Base-by-base conservation (phyloP, 495 filamentous ascomycete genomes). In the Aspergillus baeticus region DNA sequence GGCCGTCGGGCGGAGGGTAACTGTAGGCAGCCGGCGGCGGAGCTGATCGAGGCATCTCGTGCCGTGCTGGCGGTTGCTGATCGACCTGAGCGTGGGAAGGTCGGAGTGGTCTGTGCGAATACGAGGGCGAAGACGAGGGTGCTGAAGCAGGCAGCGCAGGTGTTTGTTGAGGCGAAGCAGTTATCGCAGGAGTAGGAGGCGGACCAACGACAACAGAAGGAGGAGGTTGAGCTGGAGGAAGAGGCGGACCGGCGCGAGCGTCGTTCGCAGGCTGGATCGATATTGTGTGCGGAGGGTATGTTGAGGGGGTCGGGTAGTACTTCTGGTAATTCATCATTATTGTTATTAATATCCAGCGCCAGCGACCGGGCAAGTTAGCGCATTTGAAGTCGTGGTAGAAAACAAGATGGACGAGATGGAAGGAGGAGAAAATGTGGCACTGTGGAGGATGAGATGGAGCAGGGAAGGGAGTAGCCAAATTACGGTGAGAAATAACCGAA, bases 31-130 rank as follows among this genome's bases (percentile, higher is more conserved):
- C 34, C 10, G 60, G 46, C 11, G 21, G 23, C 1, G 52, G 34
- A 22, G 51, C 54, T n/a, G 54, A 54, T 38, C 67, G 68, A 47
- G 64, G 38, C 37, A 69, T 67, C 11, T 75, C 69, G 36, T 49
- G 46, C 26, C 69, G 65, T 11, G 51, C 26, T 29, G 26, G 26
- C 26, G 3, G 26, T 29, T 29, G 55, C 47, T 55, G 68, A 42
- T 49, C 31, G 23, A 62, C 59, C 34, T 65, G 44, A 54, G 71
- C 69, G 51, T 60, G 35, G 8, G 57, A 56, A 3, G 46, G 64
- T 15, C 62, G 23, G 49, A 55, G 38, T 51, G 55, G 44, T 57
- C 55, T 68, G 41, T 48, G 59, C 43, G 54, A 64, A 39, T 65
- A 42, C 23, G 59, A 62, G 20, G 64, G 51, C 20, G 60, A 61